A percentile compares a stretch with the other conserved stretches of the same genome.
Conservation (phyloP, 2,329 filamentous ascomycete genomes). For the Phaeosphaeria sp. region DNA sequence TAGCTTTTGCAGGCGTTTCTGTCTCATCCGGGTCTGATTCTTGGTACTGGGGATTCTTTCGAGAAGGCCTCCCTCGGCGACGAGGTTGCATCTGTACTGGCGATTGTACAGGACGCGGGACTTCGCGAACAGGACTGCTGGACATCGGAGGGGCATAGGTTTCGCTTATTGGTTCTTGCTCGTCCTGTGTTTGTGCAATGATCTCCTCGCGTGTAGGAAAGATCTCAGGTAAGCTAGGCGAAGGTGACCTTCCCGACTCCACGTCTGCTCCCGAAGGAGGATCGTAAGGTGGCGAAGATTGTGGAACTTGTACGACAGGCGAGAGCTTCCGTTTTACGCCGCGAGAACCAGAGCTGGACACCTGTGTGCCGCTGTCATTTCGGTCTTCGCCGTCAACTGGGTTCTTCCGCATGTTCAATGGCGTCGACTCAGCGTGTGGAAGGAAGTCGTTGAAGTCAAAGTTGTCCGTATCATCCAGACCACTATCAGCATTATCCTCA, state of each 20-base stretch:
- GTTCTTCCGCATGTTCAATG: constrained; percentile 58
- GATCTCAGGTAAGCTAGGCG: constrained; percentile 44
- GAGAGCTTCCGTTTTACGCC: constrained; percentile 50
- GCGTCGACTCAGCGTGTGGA: constrained; percentile 73
- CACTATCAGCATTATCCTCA: constrained; percentile 54
- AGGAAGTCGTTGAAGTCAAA: constrained; percentile 56
- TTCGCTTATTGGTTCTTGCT: constrained; percentile 45
- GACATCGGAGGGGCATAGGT: constrained; percentile 55
- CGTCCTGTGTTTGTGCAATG: constrained; percentile 27
- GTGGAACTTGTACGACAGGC: constrained; percentile 47
- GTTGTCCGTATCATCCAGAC: constrained; percentile 53
- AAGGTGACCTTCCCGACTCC: constrained; percentile 41
- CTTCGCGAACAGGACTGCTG: constrained; percentile 45
- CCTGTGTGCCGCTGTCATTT: constrained; percentile 36
- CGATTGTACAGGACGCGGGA: constrained; percentile 19
- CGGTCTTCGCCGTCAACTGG: constrained; percentile 23
- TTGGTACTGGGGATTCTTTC: constrained; percentile 23
- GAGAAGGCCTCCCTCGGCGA: constrained; percentile 21
- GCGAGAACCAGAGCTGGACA: constrained; percentile 42
- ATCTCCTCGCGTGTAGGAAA: constrained; percentile 32
- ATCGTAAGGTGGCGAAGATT: constrained; percentile 47
- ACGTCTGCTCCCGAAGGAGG: constrained; percentile 35
- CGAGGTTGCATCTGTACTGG: constrained; percentile 24
- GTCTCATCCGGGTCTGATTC: constrained; percentile 34
- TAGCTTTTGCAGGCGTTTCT: constrained; percentile 29